Percentiles rank a stretch among this genome's conserved stretches.
Evolutionary conservation across 1,139 yeast genomes (phyloP).

Genomic region (Entelexis paramagnoliae): DNA sequence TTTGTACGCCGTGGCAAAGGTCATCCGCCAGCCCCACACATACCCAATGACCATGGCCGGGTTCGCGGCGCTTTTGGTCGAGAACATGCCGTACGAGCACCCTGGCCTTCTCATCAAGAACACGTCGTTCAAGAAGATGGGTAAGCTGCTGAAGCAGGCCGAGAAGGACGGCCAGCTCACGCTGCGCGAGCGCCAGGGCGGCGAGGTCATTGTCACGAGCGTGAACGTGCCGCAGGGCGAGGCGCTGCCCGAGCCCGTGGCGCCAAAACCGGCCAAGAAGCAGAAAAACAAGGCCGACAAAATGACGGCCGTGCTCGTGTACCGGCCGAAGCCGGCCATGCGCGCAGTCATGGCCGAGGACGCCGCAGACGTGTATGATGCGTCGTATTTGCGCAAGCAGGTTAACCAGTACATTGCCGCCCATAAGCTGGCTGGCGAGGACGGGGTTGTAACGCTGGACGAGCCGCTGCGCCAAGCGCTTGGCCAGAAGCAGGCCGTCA

Average conservation of each 20-base stretch:
- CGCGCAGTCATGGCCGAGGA: slow-evolving; percentile 11
- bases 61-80: slow-evolving; percentile 37
- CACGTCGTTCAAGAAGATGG: slow-evolving; percentile 81
- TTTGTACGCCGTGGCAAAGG: slow-evolving; percentile 54
- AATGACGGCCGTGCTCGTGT: slow-evolving; percentile 38
- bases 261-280: slow-evolving; percentile 45
- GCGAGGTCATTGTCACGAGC: slow-evolving; percentile 46
- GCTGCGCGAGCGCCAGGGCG: slow-evolving; percentile 70
- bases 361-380: slow-evolving; percentile 35
- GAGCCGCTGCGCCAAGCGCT: slow-evolving; percentile 34
- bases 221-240: slow-evolving; percentile 39
- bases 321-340: slow-evolving; percentile 20
- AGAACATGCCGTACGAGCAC: slow-evolving; percentile 56
- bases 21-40: slow-evolving; percentile 39
- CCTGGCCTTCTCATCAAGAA: slow-evolving; percentile 60
- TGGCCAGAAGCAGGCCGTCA: slow-evolving; percentile 25
- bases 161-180: slow-evolving; percentile 59
- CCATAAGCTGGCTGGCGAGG: slow-evolving; percentile 41
- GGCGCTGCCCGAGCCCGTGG: slow-evolving; percentile 42
- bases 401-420: slow-evolving; percentile 48
- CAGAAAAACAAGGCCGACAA: slow-evolving; percentile 39
- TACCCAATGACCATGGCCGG: slow-evolving; percentile 48
- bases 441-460: slow-evolving; percentile 44
- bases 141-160: slow-evolving; percentile 76
- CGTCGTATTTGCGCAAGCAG: slow-evolving; percentile 46